phyloP scores from a whole-genome alignment of 257 asterid genomes.

The Eustoma russellianum region DNA sequence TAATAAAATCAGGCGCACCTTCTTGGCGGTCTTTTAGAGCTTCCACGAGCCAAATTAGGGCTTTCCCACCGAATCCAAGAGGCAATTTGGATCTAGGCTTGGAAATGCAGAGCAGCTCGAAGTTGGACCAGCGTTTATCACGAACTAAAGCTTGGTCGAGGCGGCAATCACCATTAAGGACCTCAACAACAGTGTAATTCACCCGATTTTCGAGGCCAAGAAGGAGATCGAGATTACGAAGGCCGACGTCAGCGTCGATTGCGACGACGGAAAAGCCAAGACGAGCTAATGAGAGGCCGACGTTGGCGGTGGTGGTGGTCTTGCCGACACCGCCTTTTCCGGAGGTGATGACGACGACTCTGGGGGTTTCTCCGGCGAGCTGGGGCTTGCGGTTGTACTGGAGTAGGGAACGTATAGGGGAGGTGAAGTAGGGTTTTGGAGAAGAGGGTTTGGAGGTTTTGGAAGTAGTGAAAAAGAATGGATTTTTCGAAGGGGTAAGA shows the following conservation, averaged over 20 bases:
- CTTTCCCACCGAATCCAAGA: constrained; percentile 88
- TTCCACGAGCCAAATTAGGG: constrained; percentile 81
- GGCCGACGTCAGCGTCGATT: constrained; percentile 95
- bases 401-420: constrained; percentile 44
- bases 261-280: constrained; percentile 89
- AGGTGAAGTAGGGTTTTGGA: constrained; percentile 11
- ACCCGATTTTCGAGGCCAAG: constrained; percentile 95
- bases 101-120: constrained; percentile 85
- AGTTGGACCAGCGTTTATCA: constrained; percentile 94
- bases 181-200: constrained; percentile 89
- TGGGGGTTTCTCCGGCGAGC: constrained; percentile 83
- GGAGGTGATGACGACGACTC: constrained; percentile 92
- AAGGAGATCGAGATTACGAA: constrained; percentile 88
- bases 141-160: constrained; percentile 94
- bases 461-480: constrained; percentile 16
- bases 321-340: constrained; percentile 98
- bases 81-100: constrained; percentile 90
- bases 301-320: constrained; percentile 95
- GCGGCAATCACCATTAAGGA: constrained; percentile 92
- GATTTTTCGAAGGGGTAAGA: constrained; percentile 14
- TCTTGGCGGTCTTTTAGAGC: constrained; percentile 72
- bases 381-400: constrained; percentile 98
- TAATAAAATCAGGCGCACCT: constrained; percentile 73
- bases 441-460: constrained; percentile 31
- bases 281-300: constrained; percentile 87